Conservation (phyloP, 768 basidiomycete genomes). For the Tricholoma hemisulphureum region DNA sequence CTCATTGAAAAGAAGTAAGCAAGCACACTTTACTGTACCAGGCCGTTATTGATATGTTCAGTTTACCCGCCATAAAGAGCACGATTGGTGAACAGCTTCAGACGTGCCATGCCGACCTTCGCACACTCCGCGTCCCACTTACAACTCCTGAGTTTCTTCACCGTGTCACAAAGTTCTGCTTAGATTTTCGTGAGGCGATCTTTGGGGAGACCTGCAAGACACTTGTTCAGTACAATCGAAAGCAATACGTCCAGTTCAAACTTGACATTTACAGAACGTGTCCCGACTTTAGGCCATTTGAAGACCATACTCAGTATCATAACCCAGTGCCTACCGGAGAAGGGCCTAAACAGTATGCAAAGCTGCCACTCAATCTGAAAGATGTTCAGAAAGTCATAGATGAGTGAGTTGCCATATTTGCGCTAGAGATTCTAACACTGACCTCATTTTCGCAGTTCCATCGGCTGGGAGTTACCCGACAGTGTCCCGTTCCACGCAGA, state of each 20-base stretch:
- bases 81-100: conserved; percentile 25
- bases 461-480: conserved; percentile 37
- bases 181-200: conserved; percentile 25
- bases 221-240: conserved; percentile 33
- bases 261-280: conserved; percentile 29
- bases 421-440: neutral
- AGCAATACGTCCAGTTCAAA: conserved; percentile 28
- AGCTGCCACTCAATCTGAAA: conserved; percentile 8
- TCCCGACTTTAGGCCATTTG: conserved; percentile 35
- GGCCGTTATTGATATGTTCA: conserved; percentile 3
- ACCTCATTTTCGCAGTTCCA: conserved; percentile 25
- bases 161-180: conserved; percentile 33
- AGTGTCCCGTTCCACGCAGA: conserved; percentile 37
- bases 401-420: conserved; percentile 18
- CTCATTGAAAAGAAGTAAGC: conserved; percentile 33
- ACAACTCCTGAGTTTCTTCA: conserved; percentile 13
- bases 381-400: conserved; percentile 30
- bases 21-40: neutral
- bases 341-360: neutral
- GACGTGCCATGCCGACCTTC: conserved; percentile 23
- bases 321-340: conserved; percentile 30
- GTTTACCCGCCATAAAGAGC: conserved; percentile 29
- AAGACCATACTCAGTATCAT: conserved; percentile 20
- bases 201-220: conserved; percentile 21
- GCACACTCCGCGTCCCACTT: conserved; percentile 27